Percentiles rank a stretch among this genome's conserved stretches.
Evolutionary conservation across 345 rosid genomes (phyloP).

Genomic region (Combretum micranthum): DNA sequence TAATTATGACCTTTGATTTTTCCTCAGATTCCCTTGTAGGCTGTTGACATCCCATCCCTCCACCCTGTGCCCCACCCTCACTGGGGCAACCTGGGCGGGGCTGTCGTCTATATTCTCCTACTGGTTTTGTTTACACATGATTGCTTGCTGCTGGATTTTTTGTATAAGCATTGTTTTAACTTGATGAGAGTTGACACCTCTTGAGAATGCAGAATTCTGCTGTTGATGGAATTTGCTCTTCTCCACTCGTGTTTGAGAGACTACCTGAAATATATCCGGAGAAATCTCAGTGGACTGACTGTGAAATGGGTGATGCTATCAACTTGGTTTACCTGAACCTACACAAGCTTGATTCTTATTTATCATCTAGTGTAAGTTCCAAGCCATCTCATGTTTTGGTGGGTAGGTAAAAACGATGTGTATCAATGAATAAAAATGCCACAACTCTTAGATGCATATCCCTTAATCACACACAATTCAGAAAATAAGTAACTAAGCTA

Average conservation of each 20-base stretch:
- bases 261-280: constrained; percentile 56
- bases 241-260: constrained; percentile 56
- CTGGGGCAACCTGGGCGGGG: too few relatives aligned
- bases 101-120: too few relatives aligned
- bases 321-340: constrained; percentile 59
- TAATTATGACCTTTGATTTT: constrained; percentile 8
- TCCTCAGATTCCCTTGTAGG: background rate
- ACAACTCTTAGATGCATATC: background rate
- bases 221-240: constrained; percentile 49
- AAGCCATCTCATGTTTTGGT: background rate
- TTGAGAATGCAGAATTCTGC: constrained; percentile 52
- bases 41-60: background rate
- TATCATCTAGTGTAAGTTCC: constrained; percentile 51
- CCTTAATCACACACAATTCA: too few relatives aligned
- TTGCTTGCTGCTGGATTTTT: too few relatives aligned
- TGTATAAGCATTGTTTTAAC: too few relatives aligned
- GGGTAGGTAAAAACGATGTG: too few relatives aligned
- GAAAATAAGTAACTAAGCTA: too few relatives aligned
- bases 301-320: constrained; percentile 64
- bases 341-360: constrained; percentile 53
- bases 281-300: constrained; percentile 67
- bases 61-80: too few relatives aligned
- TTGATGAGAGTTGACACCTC: too few relatives aligned
- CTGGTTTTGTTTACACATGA: too few relatives aligned
- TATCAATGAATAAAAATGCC: background rate